These are phyloP conservation scores for Pigoraptor vietnamica DNA, from an alignment of 78 protist species.

Conservation along the genomic window DNA sequence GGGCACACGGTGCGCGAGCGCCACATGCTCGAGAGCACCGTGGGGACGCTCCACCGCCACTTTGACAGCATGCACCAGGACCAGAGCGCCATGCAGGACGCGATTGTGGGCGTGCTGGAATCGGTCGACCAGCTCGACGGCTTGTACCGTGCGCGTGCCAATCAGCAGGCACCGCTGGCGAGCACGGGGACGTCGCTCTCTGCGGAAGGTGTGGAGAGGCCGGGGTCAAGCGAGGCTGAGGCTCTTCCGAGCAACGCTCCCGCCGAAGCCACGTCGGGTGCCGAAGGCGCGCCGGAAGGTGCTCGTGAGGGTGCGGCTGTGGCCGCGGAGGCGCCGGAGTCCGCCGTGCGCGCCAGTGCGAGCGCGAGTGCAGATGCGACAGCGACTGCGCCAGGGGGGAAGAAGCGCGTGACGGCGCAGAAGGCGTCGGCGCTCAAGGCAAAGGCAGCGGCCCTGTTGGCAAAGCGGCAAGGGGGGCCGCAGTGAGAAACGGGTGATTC, in stretches of 20 bases:
- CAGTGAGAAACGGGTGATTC: too few relatives aligned
- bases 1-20: not conserved
- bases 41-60: not conserved
- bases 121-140: not conserved
- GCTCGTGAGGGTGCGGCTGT: not conserved
- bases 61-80: not conserved
- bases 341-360: too few relatives aligned
- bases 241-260: too few relatives aligned
- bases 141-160: not conserved
- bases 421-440: not conserved
- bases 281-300: too few relatives aligned
- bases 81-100: not conserved
- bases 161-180: not conserved
- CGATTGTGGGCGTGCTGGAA: not conserved
- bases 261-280: too few relatives aligned
- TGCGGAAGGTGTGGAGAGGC: not conserved
- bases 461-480: not conserved
- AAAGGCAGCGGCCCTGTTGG: not conserved
- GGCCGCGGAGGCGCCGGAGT: not conserved
- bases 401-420: not conserved
- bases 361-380: not conserved
- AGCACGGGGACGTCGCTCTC: not conserved
- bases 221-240: not conserved
- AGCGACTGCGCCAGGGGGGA: not conserved
- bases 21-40: not conserved